Conservation (phyloP, 129 eudicot genomes). For the Apium graveolens region DNA sequence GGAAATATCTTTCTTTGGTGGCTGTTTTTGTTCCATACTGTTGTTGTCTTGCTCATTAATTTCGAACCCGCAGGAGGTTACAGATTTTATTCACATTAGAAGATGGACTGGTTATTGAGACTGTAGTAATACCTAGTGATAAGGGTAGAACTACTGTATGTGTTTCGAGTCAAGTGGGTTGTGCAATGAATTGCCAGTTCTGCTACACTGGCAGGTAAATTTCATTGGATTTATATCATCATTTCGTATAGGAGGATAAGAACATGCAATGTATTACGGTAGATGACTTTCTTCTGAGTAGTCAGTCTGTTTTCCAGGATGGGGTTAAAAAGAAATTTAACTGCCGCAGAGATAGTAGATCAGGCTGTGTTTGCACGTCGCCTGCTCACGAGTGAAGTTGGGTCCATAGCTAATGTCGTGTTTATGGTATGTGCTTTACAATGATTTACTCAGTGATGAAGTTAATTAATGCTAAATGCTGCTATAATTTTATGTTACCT, state of each 20-base stretch:
- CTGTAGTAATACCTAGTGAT: conserved; percentile 69
- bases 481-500: background rate
- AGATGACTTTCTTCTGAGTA: conserved; percentile 3
- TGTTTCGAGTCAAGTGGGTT: conserved; percentile 97
- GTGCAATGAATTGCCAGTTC: conserved; percentile 97
- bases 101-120: conserved; percentile 80
- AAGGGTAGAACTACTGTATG: conserved; percentile 88
- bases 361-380: conserved; percentile 84
- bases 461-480: background rate
- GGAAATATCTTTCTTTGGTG: conserved; percentile 1
- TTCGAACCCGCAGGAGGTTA: conserved; percentile 59
- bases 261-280: background rate
- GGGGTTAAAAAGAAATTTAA: conserved; percentile 77
- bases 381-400: conserved; percentile 65
- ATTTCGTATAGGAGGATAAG: background rate
- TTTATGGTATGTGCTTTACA: conserved; percentile 58
- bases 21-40: background rate
- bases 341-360: conserved; percentile 91
- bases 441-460: background rate
- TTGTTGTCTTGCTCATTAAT: conserved; percentile 38
- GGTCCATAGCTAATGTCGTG: conserved; percentile 77
- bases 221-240: conserved; percentile 8
- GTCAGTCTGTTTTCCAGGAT: conserved; percentile 40
- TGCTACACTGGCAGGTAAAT: conserved; percentile 93
- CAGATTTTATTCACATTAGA: conserved; percentile 88